phyloP scores from a whole-genome alignment of 73 alveolate genomes.

The Tetrahymena borealis region DNA sequence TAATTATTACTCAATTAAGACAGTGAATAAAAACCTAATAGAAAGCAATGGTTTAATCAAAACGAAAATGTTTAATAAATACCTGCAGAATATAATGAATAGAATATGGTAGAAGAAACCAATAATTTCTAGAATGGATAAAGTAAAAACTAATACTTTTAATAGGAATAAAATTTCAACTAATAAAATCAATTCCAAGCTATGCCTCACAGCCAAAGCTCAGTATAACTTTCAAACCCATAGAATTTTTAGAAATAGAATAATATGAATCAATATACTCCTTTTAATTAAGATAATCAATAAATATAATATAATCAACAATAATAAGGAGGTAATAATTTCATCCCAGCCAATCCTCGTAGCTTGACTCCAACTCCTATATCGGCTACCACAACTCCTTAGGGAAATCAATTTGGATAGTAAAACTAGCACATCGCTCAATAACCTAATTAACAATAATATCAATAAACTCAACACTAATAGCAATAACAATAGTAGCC shows the following conservation, averaged over 20 bases:
- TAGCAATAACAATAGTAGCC: background rate
- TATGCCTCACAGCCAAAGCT: background rate
- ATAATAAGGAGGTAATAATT: no score
- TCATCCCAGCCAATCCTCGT: background rate
- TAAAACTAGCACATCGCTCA: no score
- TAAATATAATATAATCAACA: background rate
- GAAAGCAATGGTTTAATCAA: background rate
- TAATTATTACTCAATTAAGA: background rate
- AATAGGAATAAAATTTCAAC: background rate
- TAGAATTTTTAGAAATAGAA: background rate
- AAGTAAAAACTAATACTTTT: no score
- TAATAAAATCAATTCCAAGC: background rate
- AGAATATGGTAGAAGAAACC: background rate
- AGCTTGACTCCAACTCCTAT: background rate
- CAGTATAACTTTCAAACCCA: background rate
- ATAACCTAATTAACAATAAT: background rate
- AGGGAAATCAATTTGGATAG: background rate
- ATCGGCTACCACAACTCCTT: background rate
- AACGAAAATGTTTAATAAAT: background rate
- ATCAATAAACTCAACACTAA: background rate
- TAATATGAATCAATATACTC: background rate
- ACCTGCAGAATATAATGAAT: no score
- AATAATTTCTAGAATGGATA: background rate
- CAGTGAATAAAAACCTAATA: background rate
- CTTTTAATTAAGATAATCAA: background rate